A percentile compares a stretch with the other conserved stretches of the same genome.
Conservation (phyloP, 805 yeast genomes). For the Lipomyces mesembrius region DNA sequence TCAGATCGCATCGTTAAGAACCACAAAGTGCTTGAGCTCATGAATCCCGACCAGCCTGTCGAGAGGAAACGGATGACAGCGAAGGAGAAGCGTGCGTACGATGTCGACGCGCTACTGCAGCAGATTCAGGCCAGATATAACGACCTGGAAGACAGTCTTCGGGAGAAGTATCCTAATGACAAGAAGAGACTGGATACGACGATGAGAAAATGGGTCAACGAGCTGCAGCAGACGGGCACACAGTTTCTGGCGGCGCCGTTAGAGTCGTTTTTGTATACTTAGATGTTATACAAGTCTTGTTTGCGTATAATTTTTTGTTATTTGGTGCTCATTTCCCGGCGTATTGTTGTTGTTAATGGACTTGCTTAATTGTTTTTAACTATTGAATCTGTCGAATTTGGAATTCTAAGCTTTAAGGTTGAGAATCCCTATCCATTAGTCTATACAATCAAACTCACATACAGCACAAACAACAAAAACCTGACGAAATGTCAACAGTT, state of each 20-base stretch:
- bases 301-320: background rate
- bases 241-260: slow-evolving; percentile 11
- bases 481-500: background rate
- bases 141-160: slow-evolving; percentile 17
- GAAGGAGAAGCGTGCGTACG: slow-evolving; percentile 21
- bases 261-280: slow-evolving; percentile 17
- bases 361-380: background rate
- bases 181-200: slow-evolving; percentile 25
- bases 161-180: slow-evolving; percentile 13
- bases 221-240: slow-evolving; percentile 14
- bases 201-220: slow-evolving; percentile 28
- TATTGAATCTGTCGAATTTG: background rate
- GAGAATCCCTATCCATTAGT: background rate
- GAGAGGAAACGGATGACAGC: slow-evolving; percentile 25
- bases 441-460: background rate
- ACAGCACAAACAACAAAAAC: background rate
- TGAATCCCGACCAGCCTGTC: slow-evolving; percentile 19
- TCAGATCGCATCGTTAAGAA: slow-evolving; percentile 31
- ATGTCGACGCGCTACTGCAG: slow-evolving; percentile 21
- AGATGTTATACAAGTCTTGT: background rate
- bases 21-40: slow-evolving; percentile 20
- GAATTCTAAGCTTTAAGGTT: background rate
- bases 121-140: slow-evolving; percentile 11
- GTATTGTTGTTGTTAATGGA: background rate
- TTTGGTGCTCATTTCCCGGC: background rate